A percentile compares a stretch with the other conserved stretches of the same genome.
These are phyloP conservation scores for Hypoxylon sp. DNA, from an alignment of 2,329 filamentous ascomycete species.

Conservation along the genomic window DNA sequence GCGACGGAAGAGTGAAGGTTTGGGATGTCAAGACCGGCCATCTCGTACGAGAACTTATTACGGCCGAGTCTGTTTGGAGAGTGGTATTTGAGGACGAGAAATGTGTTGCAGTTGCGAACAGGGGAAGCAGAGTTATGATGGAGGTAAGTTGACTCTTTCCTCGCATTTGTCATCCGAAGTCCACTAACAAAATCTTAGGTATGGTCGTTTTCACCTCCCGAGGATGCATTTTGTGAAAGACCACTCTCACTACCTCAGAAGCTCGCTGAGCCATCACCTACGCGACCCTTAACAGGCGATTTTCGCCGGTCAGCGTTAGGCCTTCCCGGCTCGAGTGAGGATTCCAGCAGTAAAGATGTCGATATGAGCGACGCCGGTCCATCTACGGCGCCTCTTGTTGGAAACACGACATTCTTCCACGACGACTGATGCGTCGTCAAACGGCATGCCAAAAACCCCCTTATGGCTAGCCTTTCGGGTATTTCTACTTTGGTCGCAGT, in stretches of 20 bases:
- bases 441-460: not conserved
- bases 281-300: constrained; percentile 61
- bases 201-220: constrained; percentile 92
- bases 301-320: constrained; percentile 43
- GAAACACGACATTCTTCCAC: constrained; percentile 60
- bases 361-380: constrained; percentile 66
- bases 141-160: constrained; percentile 71
- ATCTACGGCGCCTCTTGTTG: constrained; percentile 61
- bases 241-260: constrained; percentile 60
- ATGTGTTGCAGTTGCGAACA: constrained; percentile 91
- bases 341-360: constrained; percentile 55
- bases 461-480: too few species aligned
- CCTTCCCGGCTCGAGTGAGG: constrained; percentile 42
- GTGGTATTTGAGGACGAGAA: constrained; percentile 99
- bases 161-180: not conserved
- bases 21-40: constrained; percentile 96
- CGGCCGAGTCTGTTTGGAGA: constrained; percentile 94
- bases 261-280: constrained; percentile 55
- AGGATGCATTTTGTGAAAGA: constrained; percentile 67
- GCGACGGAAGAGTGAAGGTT: constrained; percentile 97
- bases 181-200: constrained; percentile 63
- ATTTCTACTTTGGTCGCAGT: too few species aligned
- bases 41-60: constrained; percentile 88
- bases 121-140: constrained; percentile 90
- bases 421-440: constrained; percentile 48